Evolutionary conservation across 1,284 basidiomycete genomes (phyloP).

Genomic region (Ustilago xerochloae): DNA sequence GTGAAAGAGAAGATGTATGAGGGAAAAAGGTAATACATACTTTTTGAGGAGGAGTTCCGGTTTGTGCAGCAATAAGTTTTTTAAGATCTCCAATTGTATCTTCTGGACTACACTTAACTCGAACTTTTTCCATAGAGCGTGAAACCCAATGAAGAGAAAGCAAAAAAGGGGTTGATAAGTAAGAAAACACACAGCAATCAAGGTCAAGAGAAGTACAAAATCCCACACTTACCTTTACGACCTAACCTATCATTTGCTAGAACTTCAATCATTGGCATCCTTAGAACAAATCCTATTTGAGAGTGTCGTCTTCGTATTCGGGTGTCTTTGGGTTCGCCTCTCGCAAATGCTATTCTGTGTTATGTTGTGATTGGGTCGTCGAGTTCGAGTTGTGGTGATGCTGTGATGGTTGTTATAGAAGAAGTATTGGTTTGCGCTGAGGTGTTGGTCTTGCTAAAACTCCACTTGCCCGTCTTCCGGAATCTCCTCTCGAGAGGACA

Average conservation of each 20-base stretch:
- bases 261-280: slow-evolving; percentile 75
- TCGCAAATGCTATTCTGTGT: no score
- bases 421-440: not conserved
- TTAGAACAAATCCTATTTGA: not conserved
- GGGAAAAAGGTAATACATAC: slow-evolving; percentile 46
- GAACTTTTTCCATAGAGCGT: slow-evolving; percentile 53
- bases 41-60: slow-evolving; percentile 78
- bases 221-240: slow-evolving; percentile 87
- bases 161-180: not conserved
- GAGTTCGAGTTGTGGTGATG: not conserved
- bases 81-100: slow-evolving; percentile 98
- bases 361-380: no score
- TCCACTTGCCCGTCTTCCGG: slow-evolving; percentile 26
- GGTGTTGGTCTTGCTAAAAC: slow-evolving; percentile 13
- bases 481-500: not conserved
- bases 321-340: no score
- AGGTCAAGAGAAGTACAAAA: not conserved
- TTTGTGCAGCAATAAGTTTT: slow-evolving; percentile 95
- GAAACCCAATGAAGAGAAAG: not conserved
- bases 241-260: slow-evolving; percentile 97
- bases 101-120: slow-evolving; percentile 73
- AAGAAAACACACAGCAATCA: not conserved
- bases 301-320: no score
- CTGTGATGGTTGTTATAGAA: not conserved
- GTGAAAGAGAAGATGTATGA: not conserved